Evolutionary conservation across 1,284 basidiomycete species (phyloP).

Genomic region (Papiliotrema laurentii): DNA sequence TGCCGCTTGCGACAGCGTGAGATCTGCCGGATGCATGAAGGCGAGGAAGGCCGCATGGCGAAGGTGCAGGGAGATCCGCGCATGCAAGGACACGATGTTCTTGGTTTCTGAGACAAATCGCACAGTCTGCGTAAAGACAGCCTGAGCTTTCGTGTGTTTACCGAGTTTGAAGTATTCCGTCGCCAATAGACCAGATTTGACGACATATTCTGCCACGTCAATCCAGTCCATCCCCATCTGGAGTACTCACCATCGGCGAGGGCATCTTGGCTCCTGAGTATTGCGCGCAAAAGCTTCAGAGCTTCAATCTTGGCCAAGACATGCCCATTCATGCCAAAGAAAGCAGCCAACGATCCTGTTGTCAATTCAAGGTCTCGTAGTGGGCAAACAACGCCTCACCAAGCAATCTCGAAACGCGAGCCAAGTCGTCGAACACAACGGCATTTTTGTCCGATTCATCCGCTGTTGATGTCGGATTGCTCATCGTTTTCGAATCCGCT

Average conservation of each 20-base stretch:
- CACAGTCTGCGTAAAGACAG: constrained; percentile 58
- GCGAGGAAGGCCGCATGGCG: constrained; percentile 65
- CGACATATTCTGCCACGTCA: constrained; percentile 58
- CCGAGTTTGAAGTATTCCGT: constrained; percentile 73
- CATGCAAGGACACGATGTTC: constrained; percentile 13
- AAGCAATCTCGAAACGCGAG: constrained; percentile 54
- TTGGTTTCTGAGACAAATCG: constrained; percentile 47
- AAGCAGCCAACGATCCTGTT: constrained; percentile 61
- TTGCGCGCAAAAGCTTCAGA: constrained; percentile 55
- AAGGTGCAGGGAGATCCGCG: constrained; percentile 58
- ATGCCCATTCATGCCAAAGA: constrained; percentile 63
- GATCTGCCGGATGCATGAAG: constrained; percentile 52
- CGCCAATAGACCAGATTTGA: constrained; percentile 64
- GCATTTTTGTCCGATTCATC: no score
- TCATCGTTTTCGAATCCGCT: no score
- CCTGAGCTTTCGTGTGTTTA: constrained; percentile 61
- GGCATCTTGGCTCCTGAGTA: constrained; percentile 54
- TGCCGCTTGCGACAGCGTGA: neutral
- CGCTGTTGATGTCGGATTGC: no score
- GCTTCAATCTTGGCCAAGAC: constrained; percentile 51
- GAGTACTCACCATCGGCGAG: constrained; percentile 21
- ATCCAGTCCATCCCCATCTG: neutral
- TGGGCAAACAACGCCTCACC: constrained; percentile 47
- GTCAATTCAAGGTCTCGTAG: constrained; percentile 10
- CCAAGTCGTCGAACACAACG: no score